phyloP scores from a whole-genome alignment of 805 yeast species.

The Candida takata region DNA sequence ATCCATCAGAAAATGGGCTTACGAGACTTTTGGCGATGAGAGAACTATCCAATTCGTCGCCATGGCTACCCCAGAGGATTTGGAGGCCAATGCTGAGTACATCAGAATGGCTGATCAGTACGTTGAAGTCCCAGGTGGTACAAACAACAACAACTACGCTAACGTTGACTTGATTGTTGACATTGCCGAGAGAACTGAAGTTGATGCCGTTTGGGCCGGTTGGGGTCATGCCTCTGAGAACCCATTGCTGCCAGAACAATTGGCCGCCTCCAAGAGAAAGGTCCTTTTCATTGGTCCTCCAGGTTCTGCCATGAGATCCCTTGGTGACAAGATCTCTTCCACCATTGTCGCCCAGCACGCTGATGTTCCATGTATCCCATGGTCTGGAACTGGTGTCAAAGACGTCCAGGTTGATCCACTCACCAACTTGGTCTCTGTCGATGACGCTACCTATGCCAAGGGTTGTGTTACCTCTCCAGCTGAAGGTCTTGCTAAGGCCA shows the following conservation, averaged over 20 bases:
- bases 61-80: slow-evolving; percentile 99
- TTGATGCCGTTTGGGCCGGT: slow-evolving; percentile 99
- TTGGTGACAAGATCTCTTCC: slow-evolving; percentile 96
- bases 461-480: slow-evolving; percentile 86
- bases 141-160: slow-evolving; percentile 97
- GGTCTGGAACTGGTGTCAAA: slow-evolving; percentile 98
- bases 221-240: slow-evolving; percentile 99
- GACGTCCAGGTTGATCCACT: slow-evolving; percentile 61
- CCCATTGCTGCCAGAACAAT: slow-evolving; percentile 86
- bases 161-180: slow-evolving; percentile 96
- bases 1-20: slow-evolving; percentile 97
- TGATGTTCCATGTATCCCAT: slow-evolving; percentile 95
- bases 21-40: slow-evolving; percentile 97
- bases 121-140: slow-evolving; percentile 98
- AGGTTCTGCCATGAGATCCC: slow-evolving; percentile 98
- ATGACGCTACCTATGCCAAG: slow-evolving; percentile 72
- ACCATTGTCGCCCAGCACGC: slow-evolving; percentile 99
- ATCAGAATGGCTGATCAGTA: slow-evolving; percentile 99
- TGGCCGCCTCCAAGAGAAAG: slow-evolving; percentile 87
- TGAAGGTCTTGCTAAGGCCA: slow-evolving; percentile 84
- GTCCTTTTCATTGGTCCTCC: slow-evolving; percentile 98
- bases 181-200: slow-evolving; percentile 92
- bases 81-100: slow-evolving; percentile 94
- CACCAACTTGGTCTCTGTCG: slow-evolving; percentile 82
- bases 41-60: slow-evolving; percentile 89